Base-by-base conservation (phyloP, 1,284 basidiomycete species). In the Trichosporon ovoides region DNA sequence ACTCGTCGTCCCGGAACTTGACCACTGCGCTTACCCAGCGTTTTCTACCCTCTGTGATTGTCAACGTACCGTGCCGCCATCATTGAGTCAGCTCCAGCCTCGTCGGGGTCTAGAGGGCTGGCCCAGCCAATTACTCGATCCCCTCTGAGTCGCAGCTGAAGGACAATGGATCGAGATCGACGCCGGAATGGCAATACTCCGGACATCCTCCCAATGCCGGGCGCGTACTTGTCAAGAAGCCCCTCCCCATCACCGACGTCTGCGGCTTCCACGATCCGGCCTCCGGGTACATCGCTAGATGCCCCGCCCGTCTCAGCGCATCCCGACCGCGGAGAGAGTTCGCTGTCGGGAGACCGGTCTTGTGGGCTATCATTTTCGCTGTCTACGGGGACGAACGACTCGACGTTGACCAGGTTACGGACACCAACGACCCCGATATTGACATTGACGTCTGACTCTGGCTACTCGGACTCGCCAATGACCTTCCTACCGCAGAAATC, bases 101-200 rank as follows among this genome's bases (percentile, higher is more conserved):
- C 22, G 4, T 7, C 16, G 11, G 43, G 43, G 22, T 48, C 24
- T 28, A 28, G 24, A 48, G 43, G 43, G 43, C 43, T 48, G 43
- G 22, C 43, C n/a, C 43, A 48, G 43, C 43, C 43, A 31, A 22
- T 28, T 28, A n/a, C 24, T 48, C 22, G n/a, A 22, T 22, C 43
- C 24, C 43, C 28, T 13, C 19, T 16, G 28, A 22, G n/a, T 14
- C 43, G 3, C 24, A 31, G 43, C 13, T n/a, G 28, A n/a, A 48
- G 13, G 43, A 48, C 43, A 48, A 48, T 48, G 43, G 43, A 48
- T 12, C 24, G n/a, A 3, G 43, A 48, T 22, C 43, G 24, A 22
- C 43, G 24, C 43, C 43, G 43, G 22, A 31, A 48, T 48, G 43
- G 43, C 43, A 28, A 22, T n/a, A 48, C 43, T 14, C 43, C 43